Evolutionary conservation across 2,329 filamentous ascomycete species (phyloP).

Genomic region (Diplodia sapinea): DNA sequence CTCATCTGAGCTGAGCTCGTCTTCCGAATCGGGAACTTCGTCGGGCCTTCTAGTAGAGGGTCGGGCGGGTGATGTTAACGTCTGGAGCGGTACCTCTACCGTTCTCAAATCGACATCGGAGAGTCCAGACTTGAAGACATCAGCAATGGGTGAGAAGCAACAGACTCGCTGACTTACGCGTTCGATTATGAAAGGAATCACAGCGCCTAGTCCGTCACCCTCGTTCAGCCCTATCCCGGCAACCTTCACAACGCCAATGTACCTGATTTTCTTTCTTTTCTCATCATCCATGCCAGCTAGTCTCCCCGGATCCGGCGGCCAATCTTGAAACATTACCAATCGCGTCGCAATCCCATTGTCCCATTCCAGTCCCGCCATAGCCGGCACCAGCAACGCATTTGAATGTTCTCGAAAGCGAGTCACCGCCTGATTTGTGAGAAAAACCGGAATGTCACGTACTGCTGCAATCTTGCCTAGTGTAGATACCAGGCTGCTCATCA

Average conservation of each 20-base stretch:
- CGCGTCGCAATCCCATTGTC: conserved; percentile 76
- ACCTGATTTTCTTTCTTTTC: conserved; percentile 45
- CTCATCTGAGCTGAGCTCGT: conserved; percentile 66
- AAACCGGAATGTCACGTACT: conserved; percentile 72
- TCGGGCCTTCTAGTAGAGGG: conserved; percentile 63
- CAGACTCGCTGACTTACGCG: conserved; percentile 49
- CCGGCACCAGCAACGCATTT: conserved; percentile 73
- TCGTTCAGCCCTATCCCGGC: conserved; percentile 49
- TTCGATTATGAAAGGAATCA: conserved; percentile 58
- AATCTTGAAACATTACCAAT: conserved; percentile 81
- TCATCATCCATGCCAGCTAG: conserved; percentile 39
- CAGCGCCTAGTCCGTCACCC: conserved; percentile 51
- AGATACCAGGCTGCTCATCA: conserved; percentile 69
- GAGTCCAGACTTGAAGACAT: conserved; percentile 43
- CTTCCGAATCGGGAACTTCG: conserved; percentile 67
- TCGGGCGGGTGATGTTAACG: conserved; percentile 38
- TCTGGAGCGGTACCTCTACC: conserved; percentile 16
- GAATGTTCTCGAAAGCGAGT: conserved; percentile 75
- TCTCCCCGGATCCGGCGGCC: conserved; percentile 43
- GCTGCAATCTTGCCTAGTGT: conserved; percentile 74
- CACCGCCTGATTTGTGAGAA: conserved; percentile 79
- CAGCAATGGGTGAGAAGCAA: conserved; percentile 34
- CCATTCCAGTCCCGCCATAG: conserved; percentile 78
- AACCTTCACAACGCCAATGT: conserved; percentile 53
- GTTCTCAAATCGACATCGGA: conserved; percentile 37